A percentile compares a stretch with the other conserved stretches of the same genome.
phyloP scores from a whole-genome alignment of 129 eudicot genomes.

The Tagetes patula region DNA sequence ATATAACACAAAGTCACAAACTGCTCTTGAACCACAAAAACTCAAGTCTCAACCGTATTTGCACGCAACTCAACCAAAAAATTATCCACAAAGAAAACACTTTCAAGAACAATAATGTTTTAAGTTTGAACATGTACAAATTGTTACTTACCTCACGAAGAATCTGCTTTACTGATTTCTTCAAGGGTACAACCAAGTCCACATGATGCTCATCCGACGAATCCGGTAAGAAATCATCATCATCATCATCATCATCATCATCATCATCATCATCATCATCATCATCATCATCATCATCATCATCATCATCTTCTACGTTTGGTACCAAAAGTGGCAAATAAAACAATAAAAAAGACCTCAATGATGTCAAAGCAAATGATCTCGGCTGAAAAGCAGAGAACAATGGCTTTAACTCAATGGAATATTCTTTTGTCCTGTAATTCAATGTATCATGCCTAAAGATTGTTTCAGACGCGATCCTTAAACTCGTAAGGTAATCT shows the following conservation, averaged over 20 bases:
- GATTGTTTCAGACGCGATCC: conserved; percentile 41
- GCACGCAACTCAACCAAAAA: not conserved
- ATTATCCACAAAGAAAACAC: not conserved
- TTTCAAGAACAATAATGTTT: not conserved
- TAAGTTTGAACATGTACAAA: conserved; percentile 12
- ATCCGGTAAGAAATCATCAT: conserved; percentile 63
- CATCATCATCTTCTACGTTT: conserved; percentile 9
- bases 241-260: conserved; percentile 52
- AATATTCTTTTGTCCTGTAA: conserved; percentile 55
- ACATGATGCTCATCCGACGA: conserved; percentile 36
- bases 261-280: no score
- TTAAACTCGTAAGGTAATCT: conserved; percentile 52
- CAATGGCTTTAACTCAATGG: conserved; percentile 67
- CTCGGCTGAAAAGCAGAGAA: conserved; percentile 77
- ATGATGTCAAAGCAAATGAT: conserved; percentile 52
- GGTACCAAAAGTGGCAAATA: conserved; percentile 88
- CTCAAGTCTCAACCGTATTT: not conserved
- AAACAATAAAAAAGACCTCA: conserved; percentile 69
- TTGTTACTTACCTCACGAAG: conserved; percentile 58
- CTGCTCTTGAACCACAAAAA: not conserved
- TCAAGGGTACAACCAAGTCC: conserved; percentile 78
- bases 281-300: no score
- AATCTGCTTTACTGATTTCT: conserved; percentile 78
- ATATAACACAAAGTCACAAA: no score
- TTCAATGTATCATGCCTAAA: conserved; percentile 46